Evolutionary conservation across 2,329 filamentous ascomycete genomes (phyloP).

Genomic region (Aspergillus novoparasiticus): DNA sequence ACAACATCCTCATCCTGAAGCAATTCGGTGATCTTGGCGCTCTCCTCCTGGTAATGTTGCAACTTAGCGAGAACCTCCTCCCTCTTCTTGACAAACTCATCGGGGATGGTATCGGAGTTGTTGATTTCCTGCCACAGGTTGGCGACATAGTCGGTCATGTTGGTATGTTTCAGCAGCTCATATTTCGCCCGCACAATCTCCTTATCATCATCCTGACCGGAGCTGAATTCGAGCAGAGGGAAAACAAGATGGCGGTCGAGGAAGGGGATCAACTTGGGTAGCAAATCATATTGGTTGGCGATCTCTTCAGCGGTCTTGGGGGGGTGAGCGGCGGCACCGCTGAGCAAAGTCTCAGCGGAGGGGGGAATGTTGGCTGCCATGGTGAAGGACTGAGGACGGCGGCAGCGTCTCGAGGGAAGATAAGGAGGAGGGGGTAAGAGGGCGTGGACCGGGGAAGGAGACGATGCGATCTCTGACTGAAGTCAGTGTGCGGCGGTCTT

Average conservation of each 20-base stretch:
- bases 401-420: slow-evolving; percentile 18
- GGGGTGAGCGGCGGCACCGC: slow-evolving; percentile 51
- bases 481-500: slow-evolving; percentile 28
- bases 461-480: slow-evolving; percentile 3
- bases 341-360: slow-evolving; percentile 52
- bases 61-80: slow-evolving; percentile 83
- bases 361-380: slow-evolving; percentile 57
- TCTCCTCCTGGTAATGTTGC: slow-evolving; percentile 83
- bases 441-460: slow-evolving; percentile 13
- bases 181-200: slow-evolving; percentile 87
- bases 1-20: slow-evolving; percentile 88
- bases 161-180: slow-evolving; percentile 91
- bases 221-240: slow-evolving; percentile 90
- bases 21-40: slow-evolving; percentile 82
- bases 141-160: slow-evolving; percentile 98
- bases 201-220: slow-evolving; percentile 74
- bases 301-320: slow-evolving; percentile 53
- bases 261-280: slow-evolving; percentile 85
- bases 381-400: slow-evolving; percentile 29
- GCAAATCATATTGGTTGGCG: slow-evolving; percentile 74
- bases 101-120: slow-evolving; percentile 72
- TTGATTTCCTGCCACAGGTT: slow-evolving; percentile 89
- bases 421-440: slow-evolving; percentile 21
- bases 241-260: slow-evolving; percentile 97
- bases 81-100: slow-evolving; percentile 85